Percentiles rank a stretch among this genome's conserved stretches.
phyloP scores from a whole-genome alignment of 495 filamentous ascomycete species.

The Annulohypoxylon nitens region DNA sequence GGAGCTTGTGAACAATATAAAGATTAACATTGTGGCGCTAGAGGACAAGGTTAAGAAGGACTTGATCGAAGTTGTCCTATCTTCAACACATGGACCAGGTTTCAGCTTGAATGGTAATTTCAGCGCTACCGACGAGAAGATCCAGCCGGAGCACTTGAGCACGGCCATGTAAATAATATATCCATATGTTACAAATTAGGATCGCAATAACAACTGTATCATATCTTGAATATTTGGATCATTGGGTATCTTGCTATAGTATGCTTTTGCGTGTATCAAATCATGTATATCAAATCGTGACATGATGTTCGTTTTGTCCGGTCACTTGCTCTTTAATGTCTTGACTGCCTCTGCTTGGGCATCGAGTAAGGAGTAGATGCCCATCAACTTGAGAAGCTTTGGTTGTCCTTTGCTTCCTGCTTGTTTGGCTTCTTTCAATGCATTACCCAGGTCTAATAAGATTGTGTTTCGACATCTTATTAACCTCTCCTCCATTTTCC shows the following conservation, averaged over 20 bases:
- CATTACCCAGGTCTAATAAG: slow-evolving; percentile 83
- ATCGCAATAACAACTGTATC: slow-evolving; percentile 67
- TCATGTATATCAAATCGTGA: neutral
- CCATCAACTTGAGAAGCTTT: slow-evolving; percentile 76
- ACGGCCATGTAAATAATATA: slow-evolving; percentile 61
- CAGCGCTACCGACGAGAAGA: slow-evolving; percentile 66
- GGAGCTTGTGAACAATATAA: slow-evolving; percentile 79
- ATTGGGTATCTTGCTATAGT: slow-evolving; percentile 52
- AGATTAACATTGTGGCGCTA: slow-evolving; percentile 77
- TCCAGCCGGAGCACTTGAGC: slow-evolving; percentile 67
- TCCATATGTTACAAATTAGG: slow-evolving; percentile 48
- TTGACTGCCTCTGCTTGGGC: slow-evolving; percentile 82
- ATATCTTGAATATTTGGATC: slow-evolving; percentile 51
- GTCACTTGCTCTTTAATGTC: slow-evolving; percentile 67
- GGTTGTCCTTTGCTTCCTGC: slow-evolving; percentile 66
- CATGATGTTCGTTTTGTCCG: neutral
- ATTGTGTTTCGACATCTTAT: slow-evolving; percentile 74
- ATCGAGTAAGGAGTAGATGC: slow-evolving; percentile 81
- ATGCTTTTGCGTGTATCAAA: neutral
- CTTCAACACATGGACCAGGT: slow-evolving; percentile 86
- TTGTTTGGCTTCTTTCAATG: slow-evolving; percentile 77
- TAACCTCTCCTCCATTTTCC: slow-evolving; percentile 68
- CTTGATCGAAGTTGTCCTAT: slow-evolving; percentile 93
- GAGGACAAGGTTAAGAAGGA: slow-evolving; percentile 82
- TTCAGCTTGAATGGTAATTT: slow-evolving; percentile 88